phyloP scores from a whole-genome alignment of 768 basidiomycete genomes.

The Macrocybe gigantea region DNA sequence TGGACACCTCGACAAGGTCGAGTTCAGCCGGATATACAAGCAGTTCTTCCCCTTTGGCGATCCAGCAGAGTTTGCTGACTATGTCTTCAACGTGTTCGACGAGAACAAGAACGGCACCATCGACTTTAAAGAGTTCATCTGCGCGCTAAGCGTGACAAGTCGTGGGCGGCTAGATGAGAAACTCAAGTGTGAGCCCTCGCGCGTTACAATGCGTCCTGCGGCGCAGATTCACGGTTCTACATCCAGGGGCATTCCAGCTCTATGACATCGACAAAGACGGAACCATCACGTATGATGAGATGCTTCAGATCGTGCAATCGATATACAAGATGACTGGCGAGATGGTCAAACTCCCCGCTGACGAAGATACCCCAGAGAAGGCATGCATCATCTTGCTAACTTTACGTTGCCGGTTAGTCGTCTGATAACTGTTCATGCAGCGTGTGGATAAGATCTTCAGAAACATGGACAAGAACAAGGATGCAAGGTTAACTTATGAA shows the following conservation, averaged over 20 bases:
- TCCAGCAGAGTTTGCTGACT: conserved; percentile 93
- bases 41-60: conserved; percentile 99
- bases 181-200: conserved; percentile 74
- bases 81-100: conserved; percentile 98
- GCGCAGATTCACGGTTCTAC: conserved; percentile 8
- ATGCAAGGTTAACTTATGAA: conserved; percentile 88
- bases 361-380: conserved; percentile 99
- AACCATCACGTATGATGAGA: conserved; percentile 96
- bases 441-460: conserved; percentile 98
- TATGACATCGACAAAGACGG: conserved; percentile 99
- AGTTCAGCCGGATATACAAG: conserved; percentile 97
- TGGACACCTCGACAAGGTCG: conserved; percentile 91
- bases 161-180: conserved; percentile 95
- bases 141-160: conserved; percentile 91
- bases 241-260: conserved; percentile 95
- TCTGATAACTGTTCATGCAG: conserved; percentile 33
- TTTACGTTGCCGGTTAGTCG: conserved; percentile 6
- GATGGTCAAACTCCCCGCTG: conserved; percentile 97
- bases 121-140: conserved; percentile 99
- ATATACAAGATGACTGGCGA: conserved; percentile 99
- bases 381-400: conserved; percentile 28
- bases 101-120: conserved; percentile 94
- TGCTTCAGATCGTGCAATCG: conserved; percentile 95
- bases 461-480: conserved; percentile 95
- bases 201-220: too few relatives aligned